A percentile compares a stretch with the other conserved stretches of the same genome.
Evolutionary conservation across 352 stramenopile genomes (phyloP).

Genomic region (Phytophthora litchii): DNA sequence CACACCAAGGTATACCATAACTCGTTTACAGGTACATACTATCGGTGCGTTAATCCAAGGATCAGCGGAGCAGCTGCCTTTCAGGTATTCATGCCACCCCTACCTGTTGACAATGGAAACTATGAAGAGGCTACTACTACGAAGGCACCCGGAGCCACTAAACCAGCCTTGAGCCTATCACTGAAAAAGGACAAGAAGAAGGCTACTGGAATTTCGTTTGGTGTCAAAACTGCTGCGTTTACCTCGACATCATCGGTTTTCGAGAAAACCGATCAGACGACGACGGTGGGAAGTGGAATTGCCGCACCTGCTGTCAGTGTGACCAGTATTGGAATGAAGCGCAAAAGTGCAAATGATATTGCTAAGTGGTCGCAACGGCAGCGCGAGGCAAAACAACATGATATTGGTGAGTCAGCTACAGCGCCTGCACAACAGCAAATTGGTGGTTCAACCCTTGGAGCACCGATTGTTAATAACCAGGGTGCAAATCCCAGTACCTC

Average conservation of each 20-base stretch:
- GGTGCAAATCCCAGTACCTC: not conserved
- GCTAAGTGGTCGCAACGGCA: slow-evolving; percentile 85
- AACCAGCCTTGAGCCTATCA: slow-evolving; percentile 36
- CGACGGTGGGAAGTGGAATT: slow-evolving; percentile 5
- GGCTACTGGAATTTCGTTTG: slow-evolving; percentile 54
- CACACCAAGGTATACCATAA: slow-evolving; percentile 81
- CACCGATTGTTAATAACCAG: not conserved
- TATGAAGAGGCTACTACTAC: slow-evolving; percentile 26
- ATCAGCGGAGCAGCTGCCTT: slow-evolving; percentile 45
- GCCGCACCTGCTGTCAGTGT: slow-evolving; percentile 18
- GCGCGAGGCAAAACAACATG: slow-evolving; percentile 22
- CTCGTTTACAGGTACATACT: slow-evolving; percentile 73
- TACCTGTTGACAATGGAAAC: slow-evolving; percentile 52
- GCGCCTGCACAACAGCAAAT: slow-evolving; percentile 7
- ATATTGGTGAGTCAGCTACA: slow-evolving; percentile 3
- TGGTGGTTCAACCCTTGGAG: not conserved
- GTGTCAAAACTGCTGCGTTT: slow-evolving; percentile 50
- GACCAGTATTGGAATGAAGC: slow-evolving; percentile 51
- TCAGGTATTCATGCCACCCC: slow-evolving; percentile 48
- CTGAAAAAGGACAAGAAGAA: slow-evolving; percentile 78
- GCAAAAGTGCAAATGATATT: slow-evolving; percentile 81
- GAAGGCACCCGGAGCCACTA: slow-evolving; percentile 25
- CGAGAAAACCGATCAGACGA: slow-evolving; percentile 6
- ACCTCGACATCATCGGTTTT: slow-evolving; percentile 10
- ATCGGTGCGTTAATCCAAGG: slow-evolving; percentile 38